Evolutionary conservation across 306 rosid genomes (phyloP), one percentile per base, ranked within the genome.

Genomic region (Purshia tridentata): DNA sequence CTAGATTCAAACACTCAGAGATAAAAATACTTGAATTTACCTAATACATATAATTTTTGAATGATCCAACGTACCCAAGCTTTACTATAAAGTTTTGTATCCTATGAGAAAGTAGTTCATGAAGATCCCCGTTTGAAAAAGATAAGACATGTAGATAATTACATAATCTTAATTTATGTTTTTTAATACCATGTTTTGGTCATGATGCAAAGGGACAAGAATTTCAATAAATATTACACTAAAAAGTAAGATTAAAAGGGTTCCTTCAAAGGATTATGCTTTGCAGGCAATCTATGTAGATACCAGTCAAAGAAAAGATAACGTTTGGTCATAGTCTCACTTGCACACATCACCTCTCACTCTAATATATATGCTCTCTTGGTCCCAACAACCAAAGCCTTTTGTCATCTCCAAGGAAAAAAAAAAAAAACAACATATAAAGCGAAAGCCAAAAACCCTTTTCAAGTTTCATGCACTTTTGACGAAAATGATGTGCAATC

Each of bases 351-450:
- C 80, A 73, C 67, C 77, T 69, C 56, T 77, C 55, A 46, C 76
- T 70, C 4, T 37, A 1, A 18, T 9, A 18, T 18, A 54, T 3
- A 64, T 58, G 71, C 70, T 53, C 67, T 76, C 6, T 67, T 14
- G 84, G 86, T 81, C 84, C 82, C 84, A 85, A 65, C 84, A 70
- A 67, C 81, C 45, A 79, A 75, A 63, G 51, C 74, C 85, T 84
- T 89, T 86, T 78, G 80, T 72, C 75, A 18, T 81, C 86, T 84
- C 88, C 88, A 82, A 87, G 81, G 64, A 7, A 13, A 64, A 2
- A 1, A 42, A 15, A 6, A 52, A 16, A n/a, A 10, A 9, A 49
- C 35, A 74, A 81, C 63, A 63, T 65, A 51, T 76, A 81, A 87
- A 77, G 84, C 58, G 69, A 69, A 73, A 65, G 75, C 70, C 13